Evolutionary conservation across 2,329 filamentous ascomycete species (phyloP), one percentile per base, ranked within the genome.

Genomic region (Pezicula carpinea): DNA sequence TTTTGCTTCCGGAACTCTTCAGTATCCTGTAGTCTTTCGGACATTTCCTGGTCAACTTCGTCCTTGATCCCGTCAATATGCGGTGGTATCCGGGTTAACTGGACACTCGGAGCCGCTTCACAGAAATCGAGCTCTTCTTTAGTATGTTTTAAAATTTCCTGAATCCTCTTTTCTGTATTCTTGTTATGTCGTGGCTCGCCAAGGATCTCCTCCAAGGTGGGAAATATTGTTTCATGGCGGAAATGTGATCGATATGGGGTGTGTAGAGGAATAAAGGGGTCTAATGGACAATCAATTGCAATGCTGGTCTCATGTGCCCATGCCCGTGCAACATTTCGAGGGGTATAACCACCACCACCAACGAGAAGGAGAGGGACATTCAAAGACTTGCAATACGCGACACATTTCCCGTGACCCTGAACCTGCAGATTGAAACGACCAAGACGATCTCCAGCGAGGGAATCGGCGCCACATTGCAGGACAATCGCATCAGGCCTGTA

Each of bases 271-370:
- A 97, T 84, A 11, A 81, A 77, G 15, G 85, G 79, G 63, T 75
- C 71, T 53, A 96, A 84, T 48, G 86, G 76, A 48, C 82, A 83
- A 56, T 84, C 83, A 53, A 95, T 87, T 50, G 89, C 89, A 56
- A 97, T 89, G 51, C 87, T 87, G 11, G 93, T 99, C 70, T 99
- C 93, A 68, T 95, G 92, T 19, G 91, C 89, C 93, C 93, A 99
- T 23, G 92, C 90, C 45, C 93, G 86, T 35, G 93, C 93, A 6
- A 99, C 93, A 61, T 99, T 99, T 54, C 92, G 82, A 5, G 93
- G 91, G 13, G 93, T 99, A 69, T 99, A 99, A 22, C 93, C 93
- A 47, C 93, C 93, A 33, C 93, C 93, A 38, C 93, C 93, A 49
- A 97, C 88, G 46, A 99, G 80, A 42, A 99, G 82, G 52, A 97